Percentiles rank a stretch among this genome's conserved stretches.
These are phyloP conservation scores for Ophiosphaerella korrae DNA, from an alignment of 2,329 filamentous ascomycete genomes.

Conservation along the genomic window DNA sequence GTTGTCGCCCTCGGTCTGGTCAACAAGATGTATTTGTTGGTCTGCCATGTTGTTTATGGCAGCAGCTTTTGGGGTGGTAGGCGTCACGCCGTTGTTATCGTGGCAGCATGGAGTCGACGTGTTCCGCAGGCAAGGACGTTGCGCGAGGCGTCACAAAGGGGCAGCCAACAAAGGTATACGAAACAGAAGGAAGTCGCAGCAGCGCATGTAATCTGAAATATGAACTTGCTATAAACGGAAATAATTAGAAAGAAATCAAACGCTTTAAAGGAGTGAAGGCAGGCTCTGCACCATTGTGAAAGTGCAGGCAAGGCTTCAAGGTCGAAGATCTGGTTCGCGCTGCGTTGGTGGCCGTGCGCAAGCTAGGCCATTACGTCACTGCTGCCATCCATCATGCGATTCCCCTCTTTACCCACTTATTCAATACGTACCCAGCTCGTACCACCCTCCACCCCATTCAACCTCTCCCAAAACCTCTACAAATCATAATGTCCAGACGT, in stretches of 20 bases:
- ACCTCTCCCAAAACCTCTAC: conserved; percentile 6
- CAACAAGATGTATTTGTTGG: conserved; percentile 73
- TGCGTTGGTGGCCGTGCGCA: conserved; percentile 10
- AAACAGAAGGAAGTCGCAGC: conserved; percentile 4
- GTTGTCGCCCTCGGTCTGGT: conserved; percentile 54
- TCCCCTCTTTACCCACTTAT: conserved; percentile 22
- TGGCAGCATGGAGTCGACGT: conserved; percentile 32
- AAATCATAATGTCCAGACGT: conserved; percentile 34
- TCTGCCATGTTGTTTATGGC: conserved; percentile 43
- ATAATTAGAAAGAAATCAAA: too few relatives aligned
- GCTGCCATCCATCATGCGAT: conserved; percentile 18
- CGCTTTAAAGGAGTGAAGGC: too few relatives aligned
- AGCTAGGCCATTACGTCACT: conserved; percentile 35
- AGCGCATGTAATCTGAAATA: not conserved
- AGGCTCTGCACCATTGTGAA: not conserved
- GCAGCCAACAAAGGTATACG: conserved; percentile 10
- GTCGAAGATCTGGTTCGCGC: conserved; percentile 26
- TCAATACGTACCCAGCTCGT: conserved; percentile 5
- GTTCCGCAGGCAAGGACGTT: conserved; percentile 26
- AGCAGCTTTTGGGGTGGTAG: conserved; percentile 6
- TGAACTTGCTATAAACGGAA: too few relatives aligned
- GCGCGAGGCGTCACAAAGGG: conserved; percentile 22
- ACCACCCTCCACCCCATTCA: conserved; percentile 7
- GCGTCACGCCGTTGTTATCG: conserved; percentile 34
- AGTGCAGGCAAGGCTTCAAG: not conserved